These are phyloP conservation scores for Sutorius eximius DNA, from an alignment of 1,284 basidiomycete genomes.

Conservation along the genomic window DNA sequence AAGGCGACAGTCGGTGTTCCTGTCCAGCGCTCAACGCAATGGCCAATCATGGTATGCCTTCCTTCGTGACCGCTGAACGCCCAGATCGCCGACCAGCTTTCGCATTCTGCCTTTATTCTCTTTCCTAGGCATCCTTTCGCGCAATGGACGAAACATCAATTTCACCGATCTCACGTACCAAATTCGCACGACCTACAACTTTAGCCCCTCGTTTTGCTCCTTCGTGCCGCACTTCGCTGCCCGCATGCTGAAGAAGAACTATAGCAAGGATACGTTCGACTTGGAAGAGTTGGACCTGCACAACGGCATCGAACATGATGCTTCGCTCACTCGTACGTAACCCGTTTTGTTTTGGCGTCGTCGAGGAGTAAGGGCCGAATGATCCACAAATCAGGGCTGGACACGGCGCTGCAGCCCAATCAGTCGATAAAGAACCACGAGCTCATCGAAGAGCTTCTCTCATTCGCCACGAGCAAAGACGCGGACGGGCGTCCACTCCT, in stretches of 20 bases:
- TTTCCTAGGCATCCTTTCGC: constrained; percentile 61
- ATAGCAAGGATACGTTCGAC: constrained; percentile 58
- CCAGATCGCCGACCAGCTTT: not conserved
- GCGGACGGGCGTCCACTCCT: constrained; percentile 46
- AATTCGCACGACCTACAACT: constrained; percentile 64
- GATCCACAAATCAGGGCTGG: constrained; percentile 48
- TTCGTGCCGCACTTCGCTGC: constrained; percentile 64
- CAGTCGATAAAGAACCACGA: constrained; percentile 51
- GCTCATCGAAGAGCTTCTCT: constrained; percentile 58
- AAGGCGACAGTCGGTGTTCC: constrained; percentile 64
- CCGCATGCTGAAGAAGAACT: constrained; percentile 53
- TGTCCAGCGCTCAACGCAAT: constrained; percentile 75
- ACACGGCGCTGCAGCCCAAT: constrained; percentile 47
- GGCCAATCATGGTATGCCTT: constrained; percentile 66
- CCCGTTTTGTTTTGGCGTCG: not conserved
- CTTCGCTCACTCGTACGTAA: constrained; percentile 62
- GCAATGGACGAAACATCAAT: constrained; percentile 62
- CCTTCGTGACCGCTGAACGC: not conserved
- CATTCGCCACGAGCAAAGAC: constrained; percentile 58
- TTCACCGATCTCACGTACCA: constrained; percentile 55
- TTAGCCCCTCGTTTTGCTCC: constrained; percentile 62
- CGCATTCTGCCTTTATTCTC: not conserved
- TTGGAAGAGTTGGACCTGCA: constrained; percentile 65
- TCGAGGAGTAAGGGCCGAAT: not conserved
- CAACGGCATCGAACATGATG: constrained; percentile 80